These are phyloP conservation scores for Ceratocystis cubensis DNA, from an alignment of 2,329 filamentous ascomycete species.

Conservation along the genomic window DNA sequence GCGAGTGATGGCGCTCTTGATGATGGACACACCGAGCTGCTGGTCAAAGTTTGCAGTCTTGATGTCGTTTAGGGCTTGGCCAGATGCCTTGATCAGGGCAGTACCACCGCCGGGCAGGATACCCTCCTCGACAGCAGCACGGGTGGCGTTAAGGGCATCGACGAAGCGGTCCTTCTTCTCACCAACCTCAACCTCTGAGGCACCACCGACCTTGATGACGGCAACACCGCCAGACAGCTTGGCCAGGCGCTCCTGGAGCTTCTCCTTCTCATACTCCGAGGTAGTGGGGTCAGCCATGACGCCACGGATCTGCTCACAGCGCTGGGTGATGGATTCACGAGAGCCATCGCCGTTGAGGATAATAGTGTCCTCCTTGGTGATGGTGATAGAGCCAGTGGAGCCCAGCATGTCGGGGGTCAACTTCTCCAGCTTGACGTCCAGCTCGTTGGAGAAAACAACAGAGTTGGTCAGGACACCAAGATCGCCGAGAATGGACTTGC, in stretches of 20 bases:
- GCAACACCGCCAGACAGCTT: constrained; percentile 98
- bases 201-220: constrained; percentile 97
- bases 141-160: constrained; percentile 93
- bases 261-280: constrained; percentile 99
- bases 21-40: constrained; percentile 92
- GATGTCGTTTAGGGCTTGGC: constrained; percentile 69
- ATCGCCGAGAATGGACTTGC: constrained; percentile 98
- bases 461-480: constrained; percentile 91
- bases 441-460: constrained; percentile 95
- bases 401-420: constrained; percentile 90
- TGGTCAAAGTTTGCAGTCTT: constrained; percentile 97
- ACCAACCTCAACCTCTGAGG: constrained; percentile 94
- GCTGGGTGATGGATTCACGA: constrained; percentile 87
- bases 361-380: constrained; percentile 99
- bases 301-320: constrained; percentile 97
- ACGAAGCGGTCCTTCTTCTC: constrained; percentile 99
- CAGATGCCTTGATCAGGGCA: constrained; percentile 90
- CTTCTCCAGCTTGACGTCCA: constrained; percentile 99
- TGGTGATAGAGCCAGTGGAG: constrained; percentile 94
- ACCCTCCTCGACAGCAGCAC: constrained; percentile 95
- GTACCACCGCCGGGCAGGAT: constrained; percentile 98
- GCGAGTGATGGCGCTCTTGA: constrained; percentile 95
- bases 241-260: constrained; percentile 97
- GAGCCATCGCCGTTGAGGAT: constrained; percentile 90
- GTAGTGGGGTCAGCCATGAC: constrained; percentile 89